A percentile compares a stretch with the other conserved stretches of the same genome.
phyloP scores from a whole-genome alignment of 106 monocot genomes.

The Triglochin maritima region DNA sequence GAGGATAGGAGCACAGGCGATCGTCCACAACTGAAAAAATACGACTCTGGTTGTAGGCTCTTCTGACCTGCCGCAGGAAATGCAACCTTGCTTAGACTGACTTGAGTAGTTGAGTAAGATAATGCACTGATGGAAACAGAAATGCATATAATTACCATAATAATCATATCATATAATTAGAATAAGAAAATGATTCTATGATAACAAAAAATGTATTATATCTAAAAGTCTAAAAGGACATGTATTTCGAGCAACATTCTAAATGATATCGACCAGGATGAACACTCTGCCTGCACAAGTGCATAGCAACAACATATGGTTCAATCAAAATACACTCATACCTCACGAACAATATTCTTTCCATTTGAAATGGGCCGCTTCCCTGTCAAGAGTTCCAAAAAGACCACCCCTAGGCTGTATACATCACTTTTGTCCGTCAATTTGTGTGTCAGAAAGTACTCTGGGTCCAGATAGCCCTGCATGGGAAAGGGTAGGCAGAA shows the following conservation, averaged over 20 bases:
- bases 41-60: constrained; percentile 14
- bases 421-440: constrained; percentile 93
- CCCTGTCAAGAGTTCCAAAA: constrained; percentile 75
- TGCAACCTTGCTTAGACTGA: neutral
- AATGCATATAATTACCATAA: neutral
- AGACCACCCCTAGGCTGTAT: constrained; percentile 89
- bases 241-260: too few species aligned
- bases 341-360: constrained; percentile 90
- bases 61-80: constrained; percentile 28
- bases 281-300: too few species aligned
- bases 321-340: constrained; percentile 8
- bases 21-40: constrained; percentile 26
- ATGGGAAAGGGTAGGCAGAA: neutral
- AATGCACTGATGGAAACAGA: neutral
- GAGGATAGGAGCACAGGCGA: constrained; percentile 25
- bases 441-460: constrained; percentile 67
- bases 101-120: too few species aligned
- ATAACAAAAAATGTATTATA: neutral
- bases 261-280: too few species aligned
- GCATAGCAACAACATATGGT: too few species aligned
- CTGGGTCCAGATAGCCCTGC: constrained; percentile 94
- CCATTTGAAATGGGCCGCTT: constrained; percentile 73
- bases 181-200: neutral
- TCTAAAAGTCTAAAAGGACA: too few species aligned
- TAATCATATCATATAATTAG: too few species aligned